Evolutionary conservation across 1,284 basidiomycete species (phyloP).

Genomic region (Pulveroboletus ridleyi): DNA sequence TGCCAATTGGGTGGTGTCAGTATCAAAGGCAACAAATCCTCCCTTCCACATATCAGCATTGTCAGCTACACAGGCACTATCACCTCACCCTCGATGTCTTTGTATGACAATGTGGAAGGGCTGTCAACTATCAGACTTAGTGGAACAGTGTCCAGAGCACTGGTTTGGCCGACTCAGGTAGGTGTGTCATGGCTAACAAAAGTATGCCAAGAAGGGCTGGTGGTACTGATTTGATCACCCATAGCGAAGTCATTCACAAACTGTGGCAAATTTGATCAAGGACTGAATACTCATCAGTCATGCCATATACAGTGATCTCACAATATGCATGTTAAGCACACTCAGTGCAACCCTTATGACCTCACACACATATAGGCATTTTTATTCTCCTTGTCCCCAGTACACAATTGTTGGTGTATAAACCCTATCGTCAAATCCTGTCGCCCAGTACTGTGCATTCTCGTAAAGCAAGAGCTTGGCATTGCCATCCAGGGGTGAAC

Average conservation of each 20-base stretch:
- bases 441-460: constrained; percentile 81
- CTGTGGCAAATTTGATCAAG: constrained; percentile 72
- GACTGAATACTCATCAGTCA: constrained; percentile 85
- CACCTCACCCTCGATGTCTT: constrained; percentile 77
- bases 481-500: constrained; percentile 89
- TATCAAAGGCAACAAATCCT: constrained; percentile 78
- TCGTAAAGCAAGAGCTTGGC: constrained; percentile 85
- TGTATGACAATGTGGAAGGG: constrained; percentile 87
- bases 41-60: constrained; percentile 89
- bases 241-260: constrained; percentile 80
- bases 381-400: constrained; percentile 81
- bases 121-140: constrained; percentile 94
- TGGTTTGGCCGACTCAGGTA: constrained; percentile 76
- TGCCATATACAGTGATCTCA: constrained; percentile 92
- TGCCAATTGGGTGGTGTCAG: constrained; percentile 99
- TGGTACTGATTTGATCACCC: not conserved
- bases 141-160: constrained; percentile 86
- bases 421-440: constrained; percentile 60
- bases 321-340: constrained; percentile 52
- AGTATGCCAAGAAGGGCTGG: too few species aligned
- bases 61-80: constrained; percentile 92
- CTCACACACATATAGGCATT: constrained; percentile 62
- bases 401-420: constrained; percentile 75
- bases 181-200: not conserved
- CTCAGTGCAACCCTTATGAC: not conserved